These are phyloP conservation scores for Neofusicoccum ribis DNA, from an alignment of 2,329 filamentous ascomycete species.

Conservation along the genomic window DNA sequence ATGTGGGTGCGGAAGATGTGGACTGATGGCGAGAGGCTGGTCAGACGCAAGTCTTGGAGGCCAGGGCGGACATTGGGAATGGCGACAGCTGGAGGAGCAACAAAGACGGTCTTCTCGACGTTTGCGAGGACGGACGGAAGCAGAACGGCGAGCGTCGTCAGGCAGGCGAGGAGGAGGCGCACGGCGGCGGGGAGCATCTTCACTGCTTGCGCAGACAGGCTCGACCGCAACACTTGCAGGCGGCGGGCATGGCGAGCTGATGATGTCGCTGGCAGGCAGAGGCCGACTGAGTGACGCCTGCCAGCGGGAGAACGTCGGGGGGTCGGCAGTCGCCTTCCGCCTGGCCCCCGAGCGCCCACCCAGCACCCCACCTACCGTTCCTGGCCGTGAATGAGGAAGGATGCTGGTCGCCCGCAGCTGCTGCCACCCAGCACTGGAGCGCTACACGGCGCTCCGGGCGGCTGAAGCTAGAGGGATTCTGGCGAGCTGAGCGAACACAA, in stretches of 20 bases:
- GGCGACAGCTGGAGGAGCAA: conserved; percentile 62
- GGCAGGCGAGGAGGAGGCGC: not conserved
- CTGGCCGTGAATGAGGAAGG: too few relatives aligned
- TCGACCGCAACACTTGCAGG: conserved; percentile 17
- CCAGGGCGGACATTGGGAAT: conserved; percentile 58
- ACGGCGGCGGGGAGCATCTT: conserved; percentile 13
- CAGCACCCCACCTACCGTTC: too few relatives aligned
- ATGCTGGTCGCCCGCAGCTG: too few relatives aligned
- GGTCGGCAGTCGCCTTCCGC: too few relatives aligned
- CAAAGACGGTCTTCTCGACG: conserved; percentile 88
- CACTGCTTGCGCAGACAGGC: conserved; percentile 17
- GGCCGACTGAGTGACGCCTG: not conserved
- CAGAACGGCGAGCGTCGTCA: not conserved
- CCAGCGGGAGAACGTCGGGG: not conserved
- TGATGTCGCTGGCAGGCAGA: conserved; percentile 4
- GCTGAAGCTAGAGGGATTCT: too few relatives aligned
- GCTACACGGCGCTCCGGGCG: too few relatives aligned
- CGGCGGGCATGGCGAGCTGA: conserved; percentile 15
- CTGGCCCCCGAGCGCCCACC: too few relatives aligned
- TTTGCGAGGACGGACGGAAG: conserved; percentile 58
- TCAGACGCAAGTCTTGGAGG: conserved; percentile 63
- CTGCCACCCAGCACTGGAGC: too few relatives aligned
- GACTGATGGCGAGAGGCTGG: conserved; percentile 60
- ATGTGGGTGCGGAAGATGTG: conserved; percentile 63
- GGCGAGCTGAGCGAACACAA: too few relatives aligned